Percentiles rank a stretch among this genome's conserved stretches.
phyloP scores from a whole-genome alignment of 192 early-diverging fungal genomes.

The Lunasporangiospora selenospora region DNA sequence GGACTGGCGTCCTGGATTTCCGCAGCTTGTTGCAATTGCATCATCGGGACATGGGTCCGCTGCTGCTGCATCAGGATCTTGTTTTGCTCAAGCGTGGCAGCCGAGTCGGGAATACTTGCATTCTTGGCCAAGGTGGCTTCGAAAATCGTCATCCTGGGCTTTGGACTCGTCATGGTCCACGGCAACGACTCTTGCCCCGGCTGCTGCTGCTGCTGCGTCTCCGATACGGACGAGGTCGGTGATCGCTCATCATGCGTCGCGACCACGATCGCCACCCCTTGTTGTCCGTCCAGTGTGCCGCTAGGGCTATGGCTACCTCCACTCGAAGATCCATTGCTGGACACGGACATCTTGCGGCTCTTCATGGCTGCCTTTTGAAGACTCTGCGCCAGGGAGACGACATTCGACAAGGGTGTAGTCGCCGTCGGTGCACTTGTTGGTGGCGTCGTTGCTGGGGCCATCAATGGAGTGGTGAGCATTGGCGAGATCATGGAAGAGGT shows the following conservation, averaged over 20 bases:
- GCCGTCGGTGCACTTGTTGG: too few relatives aligned
- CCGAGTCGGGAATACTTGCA: constrained; percentile 20
- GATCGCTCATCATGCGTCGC: too few relatives aligned
- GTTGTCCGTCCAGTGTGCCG: too few relatives aligned
- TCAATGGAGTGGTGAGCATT: too few relatives aligned
- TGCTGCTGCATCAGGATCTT: constrained; percentile 5
- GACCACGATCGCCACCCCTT: too few relatives aligned
- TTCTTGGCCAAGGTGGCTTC: constrained; percentile 31
- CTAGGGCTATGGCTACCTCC: too few relatives aligned
- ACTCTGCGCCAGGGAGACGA: constrained; percentile 18
- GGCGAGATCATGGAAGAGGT: constrained; percentile 2
- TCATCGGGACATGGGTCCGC: background rate
- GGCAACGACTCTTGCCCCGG: background rate
- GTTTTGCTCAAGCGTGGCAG: constrained; percentile 12
- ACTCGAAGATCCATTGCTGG: too few relatives aligned
- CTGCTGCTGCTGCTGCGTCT: background rate
- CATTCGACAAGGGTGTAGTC: too few relatives aligned
- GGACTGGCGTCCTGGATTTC: background rate
- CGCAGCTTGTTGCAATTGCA: background rate
- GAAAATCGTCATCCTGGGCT: constrained; percentile 2
- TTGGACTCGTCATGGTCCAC: background rate
- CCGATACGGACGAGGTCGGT: background rate
- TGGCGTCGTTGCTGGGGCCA: too few relatives aligned
- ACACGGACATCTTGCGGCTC: too few relatives aligned
- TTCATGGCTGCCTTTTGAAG: constrained; percentile 34